Evolutionary conservation across 768 basidiomycete species (phyloP).

Genomic region (Tulasnella sp.): DNA sequence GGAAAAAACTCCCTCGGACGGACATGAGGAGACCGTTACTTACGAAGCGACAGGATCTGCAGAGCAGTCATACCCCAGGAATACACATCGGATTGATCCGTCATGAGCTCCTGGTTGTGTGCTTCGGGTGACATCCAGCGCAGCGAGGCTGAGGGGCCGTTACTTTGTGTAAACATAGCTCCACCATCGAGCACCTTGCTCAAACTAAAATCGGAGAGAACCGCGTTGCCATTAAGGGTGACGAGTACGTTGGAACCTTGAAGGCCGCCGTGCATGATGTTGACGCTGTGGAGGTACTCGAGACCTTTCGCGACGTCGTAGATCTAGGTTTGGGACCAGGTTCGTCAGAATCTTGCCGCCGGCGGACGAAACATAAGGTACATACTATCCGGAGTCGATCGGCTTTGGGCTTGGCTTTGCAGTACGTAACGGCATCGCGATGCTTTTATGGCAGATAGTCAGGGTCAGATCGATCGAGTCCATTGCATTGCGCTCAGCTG

Average conservation of each 20-base stretch:
- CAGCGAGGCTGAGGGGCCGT: conserved; percentile 4
- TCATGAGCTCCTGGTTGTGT: conserved; percentile 10
- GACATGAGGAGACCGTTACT: neutral
- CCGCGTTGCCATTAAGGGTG: conserved; percentile 7
- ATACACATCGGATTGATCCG: conserved; percentile 11
- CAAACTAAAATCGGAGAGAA: conserved; percentile 19
- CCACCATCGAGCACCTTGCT: conserved; percentile 1
- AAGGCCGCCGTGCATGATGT: conserved; percentile 52
- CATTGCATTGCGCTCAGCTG: neutral
- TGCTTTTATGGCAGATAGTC: neutral
- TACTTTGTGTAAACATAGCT: conserved; percentile 8
- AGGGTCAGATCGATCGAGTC: neutral
- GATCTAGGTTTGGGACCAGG: neutral
- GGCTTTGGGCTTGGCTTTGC: neutral
- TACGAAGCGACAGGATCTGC: conserved; percentile 15
- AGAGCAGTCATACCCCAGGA: conserved; percentile 19
- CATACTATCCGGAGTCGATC: conserved; percentile 15
- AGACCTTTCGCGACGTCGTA: conserved; percentile 15
- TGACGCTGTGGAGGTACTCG: conserved; percentile 55
- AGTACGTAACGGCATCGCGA: conserved; percentile 15
- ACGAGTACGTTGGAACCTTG: conserved; percentile 15
- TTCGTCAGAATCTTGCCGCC: neutral
- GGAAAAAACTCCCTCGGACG: neutral
- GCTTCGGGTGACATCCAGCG: conserved; percentile 19
- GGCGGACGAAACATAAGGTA: neutral